Base-by-base conservation (phyloP, 345 rosid species). In the Ailanthus altissimus region DNA sequence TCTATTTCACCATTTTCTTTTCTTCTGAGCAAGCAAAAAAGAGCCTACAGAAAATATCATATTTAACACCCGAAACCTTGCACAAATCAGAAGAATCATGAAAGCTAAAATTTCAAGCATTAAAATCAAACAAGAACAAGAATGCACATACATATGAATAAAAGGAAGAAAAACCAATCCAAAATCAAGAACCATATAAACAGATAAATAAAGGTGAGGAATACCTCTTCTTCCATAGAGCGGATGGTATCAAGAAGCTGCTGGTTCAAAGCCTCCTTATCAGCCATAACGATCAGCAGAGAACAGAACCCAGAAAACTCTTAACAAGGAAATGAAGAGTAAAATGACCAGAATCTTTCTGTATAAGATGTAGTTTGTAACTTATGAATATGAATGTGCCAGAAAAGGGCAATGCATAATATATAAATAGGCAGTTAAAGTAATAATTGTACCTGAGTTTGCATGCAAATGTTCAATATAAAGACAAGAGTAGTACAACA, bases 151-250 rank as follows among this genome's bases (percentile, higher is more conserved):
- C 14, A 28, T 14, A 28, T 26, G 8, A 11, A 8, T 11, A 28
- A 32, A 26, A 11, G 6, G n/a, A n/a, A n/a, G n/a, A 28, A 14
- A 13, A 5, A 61, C 3, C 65, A 61, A 61, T 13, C 32, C 15
- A 70, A 70, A 70, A 28, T 32, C 61, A 10, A 18, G 15, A 67
- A 14, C 3, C 72, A 21, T 28, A 26, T 21, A 32, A 5, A 54
- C 11, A 16, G 5, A 40, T 25, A 58, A 26, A 46, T n/a, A 59
- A 16, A 25, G 9, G 43, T 2, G 21, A 49, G 62, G 20, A 9
- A 38, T 76, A 80, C 80, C 49, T 80, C 80, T 23, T 49, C 47
- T 65, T 80, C 80, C 80, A 80, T 76, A 16, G 63, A 47, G 42
- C 21, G 32, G 25, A 80, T 76, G 5, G 15, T 21, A 10, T 67